phyloP scores from a whole-genome alignment of 1,139 yeast species.

The Magnusiomyces ingens region DNA sequence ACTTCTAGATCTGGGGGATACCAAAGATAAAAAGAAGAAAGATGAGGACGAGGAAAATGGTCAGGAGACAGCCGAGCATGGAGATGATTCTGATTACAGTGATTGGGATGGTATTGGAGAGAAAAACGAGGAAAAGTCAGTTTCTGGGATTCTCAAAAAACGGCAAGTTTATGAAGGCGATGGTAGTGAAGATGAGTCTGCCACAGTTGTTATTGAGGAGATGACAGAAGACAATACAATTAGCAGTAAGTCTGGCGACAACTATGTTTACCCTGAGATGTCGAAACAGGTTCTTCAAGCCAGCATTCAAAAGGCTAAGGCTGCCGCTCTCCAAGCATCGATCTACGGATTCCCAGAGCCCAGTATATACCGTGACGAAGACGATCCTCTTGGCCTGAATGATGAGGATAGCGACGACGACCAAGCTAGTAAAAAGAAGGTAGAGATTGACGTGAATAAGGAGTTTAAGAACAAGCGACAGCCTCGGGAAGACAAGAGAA shows the following conservation, averaged over 20 bases:
- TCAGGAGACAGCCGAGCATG: neutral
- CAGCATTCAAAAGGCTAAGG: conserved; percentile 32
- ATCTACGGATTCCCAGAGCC: conserved; percentile 19
- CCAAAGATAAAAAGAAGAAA: conserved; percentile 7
- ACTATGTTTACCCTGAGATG: conserved; percentile 27
- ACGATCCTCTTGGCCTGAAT: conserved; percentile 8
- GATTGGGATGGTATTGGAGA: conserved; percentile 35
- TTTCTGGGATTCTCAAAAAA: conserved; percentile 52
- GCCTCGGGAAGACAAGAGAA: conserved; percentile 25
- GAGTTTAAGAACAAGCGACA: conserved; percentile 3
- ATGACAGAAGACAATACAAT: conserved; percentile 17
- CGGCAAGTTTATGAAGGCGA: conserved; percentile 44
- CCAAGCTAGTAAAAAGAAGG: conserved; percentile 1
- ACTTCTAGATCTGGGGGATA: conserved; percentile 8
- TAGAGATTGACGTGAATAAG: conserved; percentile 3
- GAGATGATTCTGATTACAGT: conserved; percentile 19
- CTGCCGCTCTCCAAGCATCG: conserved; percentile 28
- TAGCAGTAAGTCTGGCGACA: conserved; percentile 19
- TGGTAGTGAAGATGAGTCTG: conserved; percentile 23
- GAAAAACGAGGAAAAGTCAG: conserved; percentile 11
- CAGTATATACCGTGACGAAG: conserved; percentile 20
- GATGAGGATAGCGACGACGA: conserved; percentile 17
- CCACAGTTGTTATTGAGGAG: conserved; percentile 29
- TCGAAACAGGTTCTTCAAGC: conserved; percentile 32
- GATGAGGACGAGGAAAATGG: conserved; percentile 3